Evolutionary conservation across 108 stramenopile species (phyloP).

Genomic region (Skeletonema potamos): DNA sequence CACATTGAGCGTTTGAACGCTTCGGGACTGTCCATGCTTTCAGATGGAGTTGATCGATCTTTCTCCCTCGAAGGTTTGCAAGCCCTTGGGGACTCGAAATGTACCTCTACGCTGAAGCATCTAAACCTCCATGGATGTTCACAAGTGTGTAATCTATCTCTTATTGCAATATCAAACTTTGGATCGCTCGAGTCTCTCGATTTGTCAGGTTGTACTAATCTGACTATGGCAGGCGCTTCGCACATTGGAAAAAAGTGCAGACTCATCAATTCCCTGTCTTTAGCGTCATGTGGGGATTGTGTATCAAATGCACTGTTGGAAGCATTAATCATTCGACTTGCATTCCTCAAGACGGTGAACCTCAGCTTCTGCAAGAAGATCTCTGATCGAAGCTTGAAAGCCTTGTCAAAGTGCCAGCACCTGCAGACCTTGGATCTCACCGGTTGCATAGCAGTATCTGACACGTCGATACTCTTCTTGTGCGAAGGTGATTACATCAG

Average conservation of each 20-base stretch:
- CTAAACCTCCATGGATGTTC: constrained; percentile 50
- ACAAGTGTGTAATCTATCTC: constrained; percentile 27
- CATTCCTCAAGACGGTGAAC: constrained; percentile 18
- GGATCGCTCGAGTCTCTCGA: constrained; percentile 31
- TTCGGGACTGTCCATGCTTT: constrained; percentile 46
- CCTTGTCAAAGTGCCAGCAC: constrained; percentile 34
- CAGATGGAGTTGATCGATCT: constrained; percentile 52
- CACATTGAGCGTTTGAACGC: constrained; percentile 44
- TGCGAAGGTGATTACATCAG: constrained; percentile 24
- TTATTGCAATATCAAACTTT: constrained; percentile 37
- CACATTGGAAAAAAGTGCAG: constrained; percentile 29
- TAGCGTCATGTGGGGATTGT: constrained; percentile 60
- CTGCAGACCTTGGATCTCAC: constrained; percentile 36
- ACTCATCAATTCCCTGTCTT: constrained; percentile 17
- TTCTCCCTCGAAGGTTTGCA: constrained; percentile 56
- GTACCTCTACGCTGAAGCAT: constrained; percentile 16
- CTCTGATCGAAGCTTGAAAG: constrained; percentile 29
- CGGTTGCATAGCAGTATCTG: constrained; percentile 39
- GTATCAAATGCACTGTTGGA: constrained; percentile 39
- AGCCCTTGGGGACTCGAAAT: constrained; percentile 36
- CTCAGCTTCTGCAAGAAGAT: constrained; percentile 48
- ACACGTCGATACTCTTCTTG: constrained; percentile 38
- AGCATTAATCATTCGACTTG: constrained; percentile 5
- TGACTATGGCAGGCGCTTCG: constrained; percentile 26
- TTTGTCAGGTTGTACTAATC: constrained; percentile 50